Base-by-base conservation (phyloP, 2,329 filamentous ascomycete species). In the Scolecobasidium constrictum region DNA sequence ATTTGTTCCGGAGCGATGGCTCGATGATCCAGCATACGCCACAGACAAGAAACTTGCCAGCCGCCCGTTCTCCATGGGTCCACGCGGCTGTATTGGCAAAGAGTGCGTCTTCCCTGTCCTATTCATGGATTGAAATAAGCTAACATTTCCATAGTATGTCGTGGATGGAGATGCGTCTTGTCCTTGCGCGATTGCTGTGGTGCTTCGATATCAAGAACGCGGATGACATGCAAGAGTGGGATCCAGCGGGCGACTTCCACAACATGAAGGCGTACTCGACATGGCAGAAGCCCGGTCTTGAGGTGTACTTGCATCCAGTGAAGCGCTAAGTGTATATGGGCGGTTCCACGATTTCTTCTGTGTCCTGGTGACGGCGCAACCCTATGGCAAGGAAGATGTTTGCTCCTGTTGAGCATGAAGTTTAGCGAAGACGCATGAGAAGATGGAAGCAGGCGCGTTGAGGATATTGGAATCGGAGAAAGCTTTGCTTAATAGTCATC, bases 31-130 rank as follows among this genome's bases (percentile, higher is more conserved):
- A 45, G 13, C 44, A 4, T 62, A 51, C 15, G 50, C 46, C 1
- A 46, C 48, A 12, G 57, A 61, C 26, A 50, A 59, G 18, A 55
- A 53, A 35, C 52, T 49, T 4, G 63, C 53, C n/a, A 45, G 67
- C 11, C 60, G 68, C 19, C 54, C 67, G 1, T 72, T 72, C 48
- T 63, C 59, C 1, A 54, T 61, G 22, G 69, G 68, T 0, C 56
- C 64, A 0, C 44, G 56, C 15, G 55, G 53, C 3, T 61, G 57
- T 35, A 58, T 61, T 43, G 57, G 58, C 26, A 46, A 42, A 34
- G 19, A 47, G 38, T 42, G 19, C 6, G 38, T 44, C 31, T 7
- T 40, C 11, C 23, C 17, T 35, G n/a, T n/a, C n/a, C n/a, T n/a
- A n/a, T n/a, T n/a, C n/a, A n/a, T 11, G 9, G 9, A 11, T 9